phyloP scores from a whole-genome alignment of 192 early-diverging fungal genomes.

The Entrophospora sp. region DNA sequence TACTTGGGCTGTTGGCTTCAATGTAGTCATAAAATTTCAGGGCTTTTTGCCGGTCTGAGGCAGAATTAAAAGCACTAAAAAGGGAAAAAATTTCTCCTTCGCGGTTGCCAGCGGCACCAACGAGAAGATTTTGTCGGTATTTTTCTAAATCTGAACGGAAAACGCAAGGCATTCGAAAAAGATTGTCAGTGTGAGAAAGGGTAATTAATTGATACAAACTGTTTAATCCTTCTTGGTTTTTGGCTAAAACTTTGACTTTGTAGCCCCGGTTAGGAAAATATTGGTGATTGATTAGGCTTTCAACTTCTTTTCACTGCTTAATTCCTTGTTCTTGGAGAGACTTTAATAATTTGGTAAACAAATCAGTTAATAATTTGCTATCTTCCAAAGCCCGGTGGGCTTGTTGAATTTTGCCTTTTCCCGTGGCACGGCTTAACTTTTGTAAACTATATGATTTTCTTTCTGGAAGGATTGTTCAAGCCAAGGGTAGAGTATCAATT shows the following conservation, averaged over 20 bases:
- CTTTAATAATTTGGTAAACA: neutral
- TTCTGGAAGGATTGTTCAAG: neutral
- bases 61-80: neutral
- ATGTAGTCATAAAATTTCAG: neutral
- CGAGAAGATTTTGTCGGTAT: neutral
- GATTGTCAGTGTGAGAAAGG: neutral
- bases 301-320: neutral
- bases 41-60: neutral
- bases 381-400: neutral
- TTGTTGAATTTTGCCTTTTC: neutral
- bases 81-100: neutral
- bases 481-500: neutral
- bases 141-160: neutral
- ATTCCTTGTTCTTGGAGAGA: neutral
- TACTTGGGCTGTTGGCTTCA: neutral
- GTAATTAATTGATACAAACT: neutral
- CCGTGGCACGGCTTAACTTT: neutral
- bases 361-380: neutral
- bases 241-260: neutral
- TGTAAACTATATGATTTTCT: neutral
- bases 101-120: neutral
- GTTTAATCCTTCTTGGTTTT: neutral
- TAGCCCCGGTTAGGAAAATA: neutral
- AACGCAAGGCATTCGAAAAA: neutral
- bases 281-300: neutral